Evolutionary conservation across 179 eudicot species (phyloP), one percentile per base, ranked within the genome.

Genomic region (Dionaea muscipula): DNA sequence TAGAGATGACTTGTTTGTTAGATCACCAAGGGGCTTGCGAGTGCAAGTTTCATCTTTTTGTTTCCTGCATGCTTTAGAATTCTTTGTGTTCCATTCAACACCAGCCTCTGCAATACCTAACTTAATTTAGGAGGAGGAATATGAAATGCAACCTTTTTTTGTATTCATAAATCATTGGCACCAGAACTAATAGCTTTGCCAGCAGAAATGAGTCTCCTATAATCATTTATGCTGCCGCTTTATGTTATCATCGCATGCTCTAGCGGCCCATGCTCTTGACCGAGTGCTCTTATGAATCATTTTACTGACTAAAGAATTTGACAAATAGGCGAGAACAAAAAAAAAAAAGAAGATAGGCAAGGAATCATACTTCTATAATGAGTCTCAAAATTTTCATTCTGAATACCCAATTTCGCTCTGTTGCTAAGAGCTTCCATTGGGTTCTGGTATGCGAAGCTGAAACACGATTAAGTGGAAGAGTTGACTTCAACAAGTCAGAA

Each of bases 341-440:
- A 31, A 31, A 31, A 4, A 31, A 43, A 6, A 25, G 51, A 1
- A 21, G 22, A 47, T 23, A 22, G 4, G 15, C 31, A n/a, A 0
- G 16, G 41, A 58, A 31, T 8, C 23, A 45, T 66, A 74, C 78
- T 74, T 69, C 55, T 69, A 26, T 31, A 57, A 55, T 48, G 59
- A 55, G 58, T 17, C 19, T 50, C 56, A 6, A 59, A 66, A 58
- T 74, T 74, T 31, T 74, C 74, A 40, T 74, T 70, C 19, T 66
- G 71, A 39, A 61, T 61, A 64, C 55, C 48, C 44, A 69, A 51
- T 11, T 55, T 62, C 62, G 53, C 44, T 39, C 56, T 68, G 55
- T 39, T 37, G 48, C 52, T 41, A 33, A 56, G 74, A 51, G 52
- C 55, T 49, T 66, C 63, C 78, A 74, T 74, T 47, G 51, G 16